Evolutionary conservation across 257 asterid genomes (phyloP).

Genomic region (Forsythia suspensa): DNA sequence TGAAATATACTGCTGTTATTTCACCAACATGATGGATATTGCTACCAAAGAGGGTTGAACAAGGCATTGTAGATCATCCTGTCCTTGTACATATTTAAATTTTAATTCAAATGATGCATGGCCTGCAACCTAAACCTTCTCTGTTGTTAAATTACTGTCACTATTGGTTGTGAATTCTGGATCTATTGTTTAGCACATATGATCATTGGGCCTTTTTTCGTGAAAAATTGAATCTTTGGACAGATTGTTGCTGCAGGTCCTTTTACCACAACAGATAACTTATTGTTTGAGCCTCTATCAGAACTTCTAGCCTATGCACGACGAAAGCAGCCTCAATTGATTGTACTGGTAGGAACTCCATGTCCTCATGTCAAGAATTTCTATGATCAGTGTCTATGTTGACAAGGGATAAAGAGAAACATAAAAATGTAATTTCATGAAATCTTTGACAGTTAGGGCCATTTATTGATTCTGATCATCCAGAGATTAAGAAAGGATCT

Average conservation of each 20-base stretch:
- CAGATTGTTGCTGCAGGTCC: conserved; percentile 98
- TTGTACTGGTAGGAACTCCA: conserved; percentile 62
- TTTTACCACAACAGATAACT: conserved; percentile 81
- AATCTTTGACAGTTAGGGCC: conserved; percentile 79
- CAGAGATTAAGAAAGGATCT: conserved; percentile 72
- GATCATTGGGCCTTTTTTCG: conserved; percentile 20
- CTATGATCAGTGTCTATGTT: conserved; percentile 13
- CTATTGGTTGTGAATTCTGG: conserved; percentile 15
- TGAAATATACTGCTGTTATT: conserved; percentile 8
- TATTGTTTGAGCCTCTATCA: conserved; percentile 79
- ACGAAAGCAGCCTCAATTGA: conserved; percentile 91
- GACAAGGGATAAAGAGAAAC: conserved; percentile 6
- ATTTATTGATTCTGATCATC: conserved; percentile 89
- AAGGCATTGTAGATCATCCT: neutral
- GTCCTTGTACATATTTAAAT: neutral
- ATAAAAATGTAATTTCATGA: conserved; percentile 29
- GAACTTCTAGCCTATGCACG: conserved; percentile 90
- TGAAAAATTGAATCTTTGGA: conserved; percentile 24
- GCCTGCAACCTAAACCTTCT: conserved; percentile 9
- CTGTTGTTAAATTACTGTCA: conserved; percentile 10
- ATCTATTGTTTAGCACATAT: conserved; percentile 17
- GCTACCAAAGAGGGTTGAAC: conserved; percentile 9
- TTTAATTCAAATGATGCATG: neutral
- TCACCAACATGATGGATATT: conserved; percentile 12
- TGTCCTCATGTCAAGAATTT: conserved; percentile 5